Conservation (phyloP, 495 filamentous ascomycete genomes). For the Tuber indicum region DNA sequence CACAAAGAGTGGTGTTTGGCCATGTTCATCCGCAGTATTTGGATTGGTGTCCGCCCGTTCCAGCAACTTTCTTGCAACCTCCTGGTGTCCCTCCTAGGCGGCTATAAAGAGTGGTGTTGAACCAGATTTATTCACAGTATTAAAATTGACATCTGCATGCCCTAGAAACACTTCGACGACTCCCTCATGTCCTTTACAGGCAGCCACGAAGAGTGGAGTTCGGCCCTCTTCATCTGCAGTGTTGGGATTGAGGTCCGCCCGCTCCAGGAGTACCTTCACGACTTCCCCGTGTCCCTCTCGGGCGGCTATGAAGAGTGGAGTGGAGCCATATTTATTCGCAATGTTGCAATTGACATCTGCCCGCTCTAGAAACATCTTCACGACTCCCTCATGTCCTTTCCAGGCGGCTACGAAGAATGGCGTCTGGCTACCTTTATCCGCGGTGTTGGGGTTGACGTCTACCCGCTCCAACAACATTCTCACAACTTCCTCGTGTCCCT, state of each 20-base stretch:
- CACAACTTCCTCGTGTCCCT: not conserved
- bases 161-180: not conserved
- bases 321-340: not conserved
- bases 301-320: no score
- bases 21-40: no score
- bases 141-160: not conserved
- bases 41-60: no score
- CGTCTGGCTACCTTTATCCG: not conserved
- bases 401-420: not conserved
- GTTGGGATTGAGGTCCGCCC: no score
- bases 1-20: no score
- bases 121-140: not conserved
- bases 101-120: not conserved
- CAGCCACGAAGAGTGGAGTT: not conserved
- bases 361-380: not conserved
- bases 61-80: no score
- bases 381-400: not conserved
- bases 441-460: not conserved
- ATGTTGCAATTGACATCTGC: not conserved
- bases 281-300: no score
- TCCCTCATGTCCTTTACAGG: not conserved
- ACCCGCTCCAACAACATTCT: not conserved
- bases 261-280: no score
- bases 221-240: no score
- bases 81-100: not conserved